Percentiles rank a stretch among this genome's conserved stretches.
These are phyloP conservation scores for Moringa oleifera DNA, from an alignment of 345 rosid species.

Conservation along the genomic window DNA sequence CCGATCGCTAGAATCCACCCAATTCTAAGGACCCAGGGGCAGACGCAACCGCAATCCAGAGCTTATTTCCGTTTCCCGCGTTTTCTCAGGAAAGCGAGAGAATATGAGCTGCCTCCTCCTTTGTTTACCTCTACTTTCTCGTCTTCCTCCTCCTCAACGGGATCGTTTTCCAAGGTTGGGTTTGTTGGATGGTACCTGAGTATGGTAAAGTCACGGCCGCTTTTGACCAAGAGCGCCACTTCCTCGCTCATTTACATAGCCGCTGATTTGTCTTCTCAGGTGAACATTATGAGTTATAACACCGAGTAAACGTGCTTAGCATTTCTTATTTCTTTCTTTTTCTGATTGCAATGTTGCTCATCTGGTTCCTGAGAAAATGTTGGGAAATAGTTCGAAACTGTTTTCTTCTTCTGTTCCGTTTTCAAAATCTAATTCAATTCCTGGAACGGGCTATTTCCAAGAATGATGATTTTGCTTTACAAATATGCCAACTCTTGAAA, in stretches of 20 bases:
- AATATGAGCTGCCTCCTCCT: constrained; percentile 22
- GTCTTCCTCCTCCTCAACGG: constrained; percentile 24
- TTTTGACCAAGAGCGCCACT: constrained; percentile 73
- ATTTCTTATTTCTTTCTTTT: too few relatives aligned
- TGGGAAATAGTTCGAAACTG: background rate
- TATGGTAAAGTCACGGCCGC: constrained; percentile 75
- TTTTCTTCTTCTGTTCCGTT: too few relatives aligned
- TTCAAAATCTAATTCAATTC: too few relatives aligned
- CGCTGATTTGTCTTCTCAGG: constrained; percentile 96
- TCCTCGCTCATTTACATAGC: constrained; percentile 67
- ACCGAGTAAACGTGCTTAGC: background rate
- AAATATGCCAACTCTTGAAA: background rate
- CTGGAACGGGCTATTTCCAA: background rate
- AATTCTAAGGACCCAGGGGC: constrained; percentile 22
- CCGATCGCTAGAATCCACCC: constrained; percentile 23
- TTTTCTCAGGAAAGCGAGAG: constrained; percentile 32
- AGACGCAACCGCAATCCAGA: constrained; percentile 30
- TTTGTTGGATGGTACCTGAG: constrained; percentile 81
- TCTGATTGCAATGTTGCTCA: background rate
- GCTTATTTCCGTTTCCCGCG: constrained; percentile 38
- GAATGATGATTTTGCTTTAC: background rate
- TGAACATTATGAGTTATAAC: constrained; percentile 7
- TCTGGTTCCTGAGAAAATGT: background rate
- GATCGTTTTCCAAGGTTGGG: constrained; percentile 35
- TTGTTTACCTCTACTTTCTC: constrained; percentile 26